phyloP scores from a whole-genome alignment of 495 filamentous ascomycete genomes.

The Daldinia grandis region DNA sequence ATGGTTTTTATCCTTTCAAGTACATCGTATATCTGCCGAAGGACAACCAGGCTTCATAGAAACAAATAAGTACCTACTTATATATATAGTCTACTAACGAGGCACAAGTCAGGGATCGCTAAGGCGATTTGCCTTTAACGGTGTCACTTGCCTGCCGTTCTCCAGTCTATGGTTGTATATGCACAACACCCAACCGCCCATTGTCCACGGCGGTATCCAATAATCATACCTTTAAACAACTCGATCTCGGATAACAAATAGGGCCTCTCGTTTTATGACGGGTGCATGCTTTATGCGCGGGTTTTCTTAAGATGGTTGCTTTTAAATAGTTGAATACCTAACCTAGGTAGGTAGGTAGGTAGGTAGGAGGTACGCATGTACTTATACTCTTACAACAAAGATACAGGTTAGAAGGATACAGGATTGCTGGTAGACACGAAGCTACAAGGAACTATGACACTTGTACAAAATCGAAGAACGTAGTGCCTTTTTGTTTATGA shows the following conservation, averaged over 20 bases:
- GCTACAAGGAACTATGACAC: background rate
- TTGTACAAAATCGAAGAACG: background rate
- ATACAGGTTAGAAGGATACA: background rate
- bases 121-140: slow-evolving; percentile 32
- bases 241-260: background rate
- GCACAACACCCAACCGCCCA: slow-evolving; percentile 1
- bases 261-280: background rate
- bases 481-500: background rate
- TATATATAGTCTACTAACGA: slow-evolving; percentile 11
- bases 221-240: background rate
- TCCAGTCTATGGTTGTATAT: slow-evolving; percentile 30
- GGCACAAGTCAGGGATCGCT: slow-evolving; percentile 28
- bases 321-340: background rate
- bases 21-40: background rate
- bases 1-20: background rate
- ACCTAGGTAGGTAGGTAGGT: too few relatives aligned
- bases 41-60: background rate
- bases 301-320: background rate
- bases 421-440: background rate
- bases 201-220: background rate
- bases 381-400: background rate
- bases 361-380: too few relatives aligned
- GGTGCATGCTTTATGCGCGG: background rate
- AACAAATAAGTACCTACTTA: background rate
- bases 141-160: slow-evolving; percentile 26